Percentiles rank a stretch among this genome's conserved stretches.
phyloP scores from a whole-genome alignment of 2,329 filamentous ascomycete genomes.

The Stagonosporopsis tanaceti region DNA sequence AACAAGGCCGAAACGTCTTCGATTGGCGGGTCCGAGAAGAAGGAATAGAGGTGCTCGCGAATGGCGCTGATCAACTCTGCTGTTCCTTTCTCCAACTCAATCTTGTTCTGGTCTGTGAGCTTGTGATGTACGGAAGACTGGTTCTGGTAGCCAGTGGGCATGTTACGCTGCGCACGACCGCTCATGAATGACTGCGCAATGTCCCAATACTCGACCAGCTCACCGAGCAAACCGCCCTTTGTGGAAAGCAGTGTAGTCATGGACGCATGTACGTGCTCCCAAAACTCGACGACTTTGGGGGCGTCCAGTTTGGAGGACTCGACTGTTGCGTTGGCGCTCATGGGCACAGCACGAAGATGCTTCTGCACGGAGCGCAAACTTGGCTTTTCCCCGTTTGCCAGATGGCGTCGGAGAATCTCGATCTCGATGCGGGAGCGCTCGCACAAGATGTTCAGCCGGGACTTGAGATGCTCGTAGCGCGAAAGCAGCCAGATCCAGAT shows the following conservation, averaged over 20 bases:
- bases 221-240: constrained; percentile 80
- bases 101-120: constrained; percentile 73
- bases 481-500: constrained; percentile 96
- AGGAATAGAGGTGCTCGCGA: constrained; percentile 77
- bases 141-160: constrained; percentile 83
- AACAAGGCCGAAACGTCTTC: constrained; percentile 90
- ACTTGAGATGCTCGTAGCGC: constrained; percentile 86
- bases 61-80: constrained; percentile 85
- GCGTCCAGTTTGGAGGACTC: constrained; percentile 74
- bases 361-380: constrained; percentile 72
- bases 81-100: constrained; percentile 77
- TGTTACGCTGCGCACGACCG: constrained; percentile 78
- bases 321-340: constrained; percentile 65
- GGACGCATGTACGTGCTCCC: constrained; percentile 85
- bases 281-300: constrained; percentile 83
- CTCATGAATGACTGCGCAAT: constrained; percentile 89
- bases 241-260: constrained; percentile 76
- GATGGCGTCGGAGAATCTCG: constrained; percentile 82
- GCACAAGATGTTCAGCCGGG: constrained; percentile 79
- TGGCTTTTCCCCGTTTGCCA: constrained; percentile 78
- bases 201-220: constrained; percentile 94
- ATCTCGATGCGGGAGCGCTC: constrained; percentile 92
- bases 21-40: constrained; percentile 87
- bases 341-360: constrained; percentile 77
- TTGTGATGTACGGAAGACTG: constrained; percentile 83